A percentile compares a stretch with the other conserved stretches of the same genome.
Conservation (phyloP, 2,329 filamentous ascomycete species). For the Fusarium bulbicola region DNA sequence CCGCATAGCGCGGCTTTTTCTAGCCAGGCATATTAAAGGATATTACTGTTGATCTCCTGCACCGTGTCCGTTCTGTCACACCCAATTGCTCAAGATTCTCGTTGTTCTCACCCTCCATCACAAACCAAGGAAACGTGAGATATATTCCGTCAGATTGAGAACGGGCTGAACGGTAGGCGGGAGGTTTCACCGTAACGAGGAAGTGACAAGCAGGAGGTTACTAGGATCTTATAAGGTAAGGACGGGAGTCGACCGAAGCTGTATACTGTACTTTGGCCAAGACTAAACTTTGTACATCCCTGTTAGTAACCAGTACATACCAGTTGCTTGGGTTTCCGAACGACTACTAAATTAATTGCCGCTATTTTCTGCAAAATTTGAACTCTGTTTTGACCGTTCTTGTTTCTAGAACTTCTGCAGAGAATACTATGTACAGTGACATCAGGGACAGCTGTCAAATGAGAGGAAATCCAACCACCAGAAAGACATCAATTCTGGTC, state of each 20-base stretch:
- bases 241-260: slow-evolving; percentile 33
- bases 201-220: slow-evolving; percentile 28
- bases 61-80: slow-evolving; percentile 16
- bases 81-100: background rate
- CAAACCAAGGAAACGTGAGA: slow-evolving; percentile 27
- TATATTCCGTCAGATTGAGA: slow-evolving; percentile 25
- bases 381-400: slow-evolving; percentile 12
- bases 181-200: slow-evolving; percentile 1
- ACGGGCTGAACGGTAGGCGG: slow-evolving; percentile 7
- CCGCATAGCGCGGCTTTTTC: slow-evolving; percentile 7
- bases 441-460: slow-evolving; percentile 13
- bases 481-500: background rate
- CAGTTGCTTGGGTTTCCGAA: background rate
- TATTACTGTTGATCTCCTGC: slow-evolving; percentile 24
- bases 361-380: slow-evolving; percentile 2
- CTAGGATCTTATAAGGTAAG: slow-evolving; percentile 1
- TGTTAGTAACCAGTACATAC: slow-evolving; percentile 3
- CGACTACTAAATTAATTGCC: background rate
- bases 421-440: slow-evolving; percentile 8
- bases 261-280: slow-evolving; percentile 23
- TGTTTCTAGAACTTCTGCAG: slow-evolving; percentile 27
- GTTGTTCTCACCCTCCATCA: slow-evolving; percentile 26
- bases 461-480: background rate
- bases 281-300: background rate
- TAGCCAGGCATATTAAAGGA: background rate